A percentile compares a stretch with the other conserved stretches of the same genome.
These are phyloP conservation scores for Fragaria vesca DNA, from an alignment of 306 rosid species.

Conservation along the genomic window DNA sequence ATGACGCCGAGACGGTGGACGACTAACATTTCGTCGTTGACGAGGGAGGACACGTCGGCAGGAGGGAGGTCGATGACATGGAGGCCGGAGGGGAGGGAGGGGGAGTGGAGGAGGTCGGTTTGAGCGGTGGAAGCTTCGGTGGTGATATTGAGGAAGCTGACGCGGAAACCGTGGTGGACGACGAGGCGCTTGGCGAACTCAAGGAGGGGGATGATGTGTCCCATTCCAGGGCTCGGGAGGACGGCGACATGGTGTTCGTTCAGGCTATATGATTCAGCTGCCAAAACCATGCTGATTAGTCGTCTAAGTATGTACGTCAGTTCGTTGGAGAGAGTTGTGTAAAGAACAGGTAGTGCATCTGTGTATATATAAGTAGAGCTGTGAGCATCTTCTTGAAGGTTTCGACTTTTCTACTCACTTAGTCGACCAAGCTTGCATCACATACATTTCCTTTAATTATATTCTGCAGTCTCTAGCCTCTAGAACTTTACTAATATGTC, in stretches of 20 bases:
- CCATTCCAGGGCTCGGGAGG: slow-evolving; percentile 51
- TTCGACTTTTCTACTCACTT: no score
- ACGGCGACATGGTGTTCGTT: slow-evolving; percentile 27
- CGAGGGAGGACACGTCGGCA: slow-evolving; percentile 15
- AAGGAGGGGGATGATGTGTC: slow-evolving; percentile 43
- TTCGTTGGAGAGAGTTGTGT: neutral
- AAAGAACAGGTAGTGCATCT: neutral
- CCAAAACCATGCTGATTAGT: neutral
- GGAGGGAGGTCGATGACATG: slow-evolving; percentile 39
- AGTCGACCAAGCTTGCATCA: no score
- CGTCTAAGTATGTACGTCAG: neutral
- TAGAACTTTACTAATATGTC: neutral
- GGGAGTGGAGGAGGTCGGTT: slow-evolving; percentile 31
- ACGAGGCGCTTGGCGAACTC: slow-evolving; percentile 38
- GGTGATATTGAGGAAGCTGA: slow-evolving; percentile 51
- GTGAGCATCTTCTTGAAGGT: neutral
- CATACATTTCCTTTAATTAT: no score
- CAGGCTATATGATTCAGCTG: neutral
- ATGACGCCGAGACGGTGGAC: slow-evolving; percentile 28
- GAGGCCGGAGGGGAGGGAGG: slow-evolving; percentile 28
- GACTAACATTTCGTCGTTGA: neutral
- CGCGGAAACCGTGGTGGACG: slow-evolving; percentile 25
- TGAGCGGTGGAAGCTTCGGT: slow-evolving; percentile 46
- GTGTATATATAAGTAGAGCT: no score
- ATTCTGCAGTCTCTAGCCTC: neutral